Evolutionary conservation across 106 monocot genomes (phyloP).

Genomic region (Dioscorea alata): DNA sequence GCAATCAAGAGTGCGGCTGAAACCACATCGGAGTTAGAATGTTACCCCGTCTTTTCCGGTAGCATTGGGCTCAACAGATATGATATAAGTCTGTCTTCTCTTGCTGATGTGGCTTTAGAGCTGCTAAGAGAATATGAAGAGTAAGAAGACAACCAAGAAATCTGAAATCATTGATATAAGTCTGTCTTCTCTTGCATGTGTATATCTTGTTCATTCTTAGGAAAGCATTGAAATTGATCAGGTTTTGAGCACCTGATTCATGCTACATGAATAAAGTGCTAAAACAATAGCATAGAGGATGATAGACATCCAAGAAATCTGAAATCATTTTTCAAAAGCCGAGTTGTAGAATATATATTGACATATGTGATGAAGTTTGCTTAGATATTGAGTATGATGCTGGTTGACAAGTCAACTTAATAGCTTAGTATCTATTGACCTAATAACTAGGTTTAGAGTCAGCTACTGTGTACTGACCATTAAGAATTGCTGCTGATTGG

Average conservation of each 20-base stretch:
- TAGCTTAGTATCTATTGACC: too few species aligned
- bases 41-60: slow-evolving; percentile 54
- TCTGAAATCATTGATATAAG: background rate
- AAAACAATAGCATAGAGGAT: background rate
- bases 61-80: slow-evolving; percentile 36
- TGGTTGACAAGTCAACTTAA: too few species aligned
- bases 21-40: slow-evolving; percentile 68
- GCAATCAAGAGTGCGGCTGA: slow-evolving; percentile 32
- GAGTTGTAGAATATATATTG: too few species aligned
- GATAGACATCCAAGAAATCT: too few species aligned
- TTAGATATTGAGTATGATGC: too few species aligned
- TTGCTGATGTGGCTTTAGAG: slow-evolving; percentile 36
- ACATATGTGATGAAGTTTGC: too few species aligned
- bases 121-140: background rate
- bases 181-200: slow-evolving; percentile 6
- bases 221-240: background rate
- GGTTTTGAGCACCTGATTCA: background rate
- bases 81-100: slow-evolving; percentile 14
- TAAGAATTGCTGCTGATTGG: too few species aligned
- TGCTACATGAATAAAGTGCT: too few species aligned
- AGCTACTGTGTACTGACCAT: too few species aligned
- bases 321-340: too few species aligned
- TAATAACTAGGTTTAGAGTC: too few species aligned
- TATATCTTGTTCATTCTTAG: slow-evolving; percentile 9
- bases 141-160: background rate